Evolutionary conservation across 352 stramenopile genomes (phyloP).

Genomic region (Saprolegnia diclina): DNA sequence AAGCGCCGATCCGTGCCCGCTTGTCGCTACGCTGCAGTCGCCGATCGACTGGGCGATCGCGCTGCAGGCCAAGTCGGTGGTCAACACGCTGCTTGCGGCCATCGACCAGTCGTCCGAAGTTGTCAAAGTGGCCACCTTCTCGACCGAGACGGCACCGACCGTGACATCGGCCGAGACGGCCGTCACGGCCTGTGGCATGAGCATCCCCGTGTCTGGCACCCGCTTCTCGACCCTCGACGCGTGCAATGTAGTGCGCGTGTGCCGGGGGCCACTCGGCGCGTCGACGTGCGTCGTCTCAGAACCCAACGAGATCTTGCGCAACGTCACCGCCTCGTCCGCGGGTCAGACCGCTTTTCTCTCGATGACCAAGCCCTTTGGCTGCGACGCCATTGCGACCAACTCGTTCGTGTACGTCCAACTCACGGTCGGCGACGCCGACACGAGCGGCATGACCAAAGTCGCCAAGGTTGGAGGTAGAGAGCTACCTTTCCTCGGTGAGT

Average conservation of each 20-base stretch:
- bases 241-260: slow-evolving; percentile 60
- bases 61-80: background rate
- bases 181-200: slow-evolving; percentile 45
- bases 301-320: slow-evolving; percentile 31
- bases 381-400: slow-evolving; percentile 36
- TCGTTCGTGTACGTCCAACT: slow-evolving; percentile 44
- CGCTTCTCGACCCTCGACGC: slow-evolving; percentile 39
- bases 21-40: slow-evolving; percentile 44
- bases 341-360: slow-evolving; percentile 46
- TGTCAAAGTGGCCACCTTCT: slow-evolving; percentile 44
- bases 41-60: slow-evolving; percentile 47
- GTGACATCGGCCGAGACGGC: slow-evolving; percentile 27
- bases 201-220: slow-evolving; percentile 41
- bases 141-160: slow-evolving; percentile 36
- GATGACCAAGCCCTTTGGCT: slow-evolving; percentile 41
- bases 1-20: slow-evolving; percentile 37
- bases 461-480: slow-evolving; percentile 37
- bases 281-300: slow-evolving; percentile 41
- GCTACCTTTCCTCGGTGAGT: background rate
- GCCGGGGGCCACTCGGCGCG: slow-evolving; percentile 40
- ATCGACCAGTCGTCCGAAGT: slow-evolving; percentile 3
- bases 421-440: slow-evolving; percentile 43
- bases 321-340: slow-evolving; percentile 42
- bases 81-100: slow-evolving; percentile 6
- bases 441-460: slow-evolving; percentile 44